Conservation (phyloP, 768 basidiomycete genomes). For the Amanita muscaria region DNA sequence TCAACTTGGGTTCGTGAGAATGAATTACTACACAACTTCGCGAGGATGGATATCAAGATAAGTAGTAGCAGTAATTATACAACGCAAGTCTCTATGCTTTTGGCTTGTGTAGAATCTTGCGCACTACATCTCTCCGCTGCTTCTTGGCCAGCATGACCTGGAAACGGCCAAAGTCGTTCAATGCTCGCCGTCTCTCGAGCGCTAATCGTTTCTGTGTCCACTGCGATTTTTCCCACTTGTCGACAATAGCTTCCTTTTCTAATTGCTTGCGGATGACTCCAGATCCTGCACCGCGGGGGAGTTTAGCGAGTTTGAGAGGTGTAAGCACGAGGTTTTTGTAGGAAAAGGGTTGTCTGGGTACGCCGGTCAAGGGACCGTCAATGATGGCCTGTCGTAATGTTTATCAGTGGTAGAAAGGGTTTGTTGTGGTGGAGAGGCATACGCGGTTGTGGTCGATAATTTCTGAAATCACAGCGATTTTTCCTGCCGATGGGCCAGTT, state of each 20-base stretch:
- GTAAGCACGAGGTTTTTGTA: conserved; percentile 93
- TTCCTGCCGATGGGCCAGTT: conserved; percentile 75
- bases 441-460: conserved; percentile 99
- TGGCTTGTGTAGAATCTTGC: conserved; percentile 58
- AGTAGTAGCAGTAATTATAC: too few species aligned
- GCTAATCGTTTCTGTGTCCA: conserved; percentile 89
- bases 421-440: conserved; percentile 17
- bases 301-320: conserved; percentile 67
- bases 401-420: not conserved
- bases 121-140: conserved; percentile 67
- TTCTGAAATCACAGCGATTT: conserved; percentile 92
- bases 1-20: too few species aligned
- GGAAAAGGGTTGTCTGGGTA: conserved; percentile 86
- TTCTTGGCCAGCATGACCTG: conserved; percentile 84
- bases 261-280: conserved; percentile 77
- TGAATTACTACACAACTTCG: too few species aligned
- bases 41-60: too few species aligned
- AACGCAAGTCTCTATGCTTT: conserved; percentile 18
- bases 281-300: conserved; percentile 83
- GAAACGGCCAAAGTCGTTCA: conserved; percentile 92
- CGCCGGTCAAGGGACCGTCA: conserved; percentile 86
- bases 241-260: conserved; percentile 75
- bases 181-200: conserved; percentile 57
- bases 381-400: conserved; percentile 67
- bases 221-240: conserved; percentile 81